phyloP scores from a whole-genome alignment of 805 yeast genomes.

The Spathaspora hagerdaliae region DNA sequence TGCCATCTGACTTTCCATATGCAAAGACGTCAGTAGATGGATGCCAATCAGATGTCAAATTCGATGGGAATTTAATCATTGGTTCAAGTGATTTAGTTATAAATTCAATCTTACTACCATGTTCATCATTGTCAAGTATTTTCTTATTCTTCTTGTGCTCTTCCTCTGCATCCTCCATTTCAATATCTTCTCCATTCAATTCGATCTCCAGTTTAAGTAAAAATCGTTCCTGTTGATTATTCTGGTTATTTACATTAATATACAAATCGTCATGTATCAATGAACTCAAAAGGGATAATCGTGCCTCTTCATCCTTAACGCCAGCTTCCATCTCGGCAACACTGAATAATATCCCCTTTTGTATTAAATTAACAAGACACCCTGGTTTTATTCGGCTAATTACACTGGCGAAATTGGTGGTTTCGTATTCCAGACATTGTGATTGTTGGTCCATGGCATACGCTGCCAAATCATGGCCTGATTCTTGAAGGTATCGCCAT shows the following conservation, averaged over 20 bases:
- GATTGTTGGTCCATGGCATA: conserved; percentile 78
- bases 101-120: conserved; percentile 6
- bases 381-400: conserved; percentile 63
- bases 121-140: neutral
- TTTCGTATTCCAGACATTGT: conserved; percentile 41
- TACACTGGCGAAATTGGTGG: conserved; percentile 37
- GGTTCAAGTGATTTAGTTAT: conserved; percentile 37
- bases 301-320: conserved; percentile 7
- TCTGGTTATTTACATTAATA: conserved; percentile 4
- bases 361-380: conserved; percentile 74
- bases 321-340: conserved; percentile 56
- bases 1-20: conserved; percentile 48
- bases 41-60: conserved; percentile 53
- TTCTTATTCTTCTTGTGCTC: neutral
- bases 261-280: conserved; percentile 40
- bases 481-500: conserved; percentile 90
- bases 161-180: conserved; percentile 6
- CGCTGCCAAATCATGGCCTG: conserved; percentile 73
- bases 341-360: conserved; percentile 78
- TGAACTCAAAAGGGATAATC: conserved; percentile 53
- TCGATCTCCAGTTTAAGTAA: conserved; percentile 9
- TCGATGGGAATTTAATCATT: conserved; percentile 34
- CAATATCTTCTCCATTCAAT: conserved; percentile 5
- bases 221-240: conserved; percentile 4
- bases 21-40: conserved; percentile 50